phyloP scores from a whole-genome alignment of 169 alveolate species.

The Plasmodium inui region DNA sequence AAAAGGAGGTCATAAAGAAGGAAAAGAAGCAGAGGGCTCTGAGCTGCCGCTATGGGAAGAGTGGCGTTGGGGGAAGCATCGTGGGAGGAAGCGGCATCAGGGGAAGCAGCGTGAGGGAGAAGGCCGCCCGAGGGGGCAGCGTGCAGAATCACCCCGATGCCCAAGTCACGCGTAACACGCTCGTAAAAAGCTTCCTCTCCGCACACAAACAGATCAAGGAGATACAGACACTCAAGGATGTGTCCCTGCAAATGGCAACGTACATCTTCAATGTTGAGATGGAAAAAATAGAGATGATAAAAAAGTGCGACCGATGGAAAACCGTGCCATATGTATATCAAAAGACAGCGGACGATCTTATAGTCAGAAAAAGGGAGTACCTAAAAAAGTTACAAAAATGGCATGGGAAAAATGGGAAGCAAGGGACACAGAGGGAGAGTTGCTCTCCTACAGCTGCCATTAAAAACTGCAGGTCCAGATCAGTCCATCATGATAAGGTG shows the following conservation, averaged over 20 bases:
- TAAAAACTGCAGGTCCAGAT: not conserved
- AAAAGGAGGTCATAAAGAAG: conserved; percentile 32
- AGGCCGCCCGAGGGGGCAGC: not conserved
- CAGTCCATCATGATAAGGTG: not conserved
- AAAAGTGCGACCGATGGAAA: conserved; percentile 18
- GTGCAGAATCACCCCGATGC: not conserved
- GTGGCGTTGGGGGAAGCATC: not conserved
- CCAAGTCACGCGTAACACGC: not conserved
- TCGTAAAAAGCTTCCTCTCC: conserved; percentile 23
- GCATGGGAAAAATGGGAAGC: not conserved
- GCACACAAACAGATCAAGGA: conserved; percentile 38
- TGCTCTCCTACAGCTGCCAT: not conserved
- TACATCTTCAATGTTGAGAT: conserved; percentile 20
- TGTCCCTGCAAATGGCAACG: conserved; percentile 3
- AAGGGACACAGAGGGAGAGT: not conserved
- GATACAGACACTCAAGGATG: conserved; percentile 16
- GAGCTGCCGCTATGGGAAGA: not conserved
- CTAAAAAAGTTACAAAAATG: not conserved
- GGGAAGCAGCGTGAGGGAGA: not conserved
- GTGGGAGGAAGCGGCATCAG: not conserved
- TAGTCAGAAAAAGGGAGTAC: conserved; percentile 14
- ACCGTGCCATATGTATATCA: conserved; percentile 43
- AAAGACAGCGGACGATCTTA: conserved; percentile 39
- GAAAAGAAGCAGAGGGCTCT: conserved; percentile 7
- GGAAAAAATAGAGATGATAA: conserved; percentile 17